phyloP scores from a whole-genome alignment of 495 filamentous ascomycete species.

The Talaromyces wortmannii region DNA sequence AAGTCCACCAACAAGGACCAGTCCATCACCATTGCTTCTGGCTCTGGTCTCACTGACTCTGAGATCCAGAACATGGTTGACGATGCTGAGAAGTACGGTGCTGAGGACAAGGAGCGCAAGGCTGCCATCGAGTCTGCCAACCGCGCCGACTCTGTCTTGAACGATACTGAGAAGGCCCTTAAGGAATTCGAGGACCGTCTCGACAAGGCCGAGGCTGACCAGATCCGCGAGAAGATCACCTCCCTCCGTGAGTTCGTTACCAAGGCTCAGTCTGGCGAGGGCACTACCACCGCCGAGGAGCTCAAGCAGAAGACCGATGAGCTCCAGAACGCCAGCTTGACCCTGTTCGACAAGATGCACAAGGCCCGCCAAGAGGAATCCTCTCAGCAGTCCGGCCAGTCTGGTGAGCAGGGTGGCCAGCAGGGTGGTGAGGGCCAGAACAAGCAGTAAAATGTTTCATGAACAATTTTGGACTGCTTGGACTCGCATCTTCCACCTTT shows the following conservation, averaged over 20 bases:
- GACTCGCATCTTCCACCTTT: neutral
- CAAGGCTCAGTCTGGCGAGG: slow-evolving; percentile 93
- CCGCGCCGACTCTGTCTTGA: slow-evolving; percentile 90
- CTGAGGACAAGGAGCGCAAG: slow-evolving; percentile 96
- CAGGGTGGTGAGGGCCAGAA: slow-evolving; percentile 64
- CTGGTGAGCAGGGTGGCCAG: slow-evolving; percentile 25
- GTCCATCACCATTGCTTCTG: slow-evolving; percentile 97
- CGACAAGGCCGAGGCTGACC: slow-evolving; percentile 91
- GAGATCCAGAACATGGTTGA: slow-evolving; percentile 97
- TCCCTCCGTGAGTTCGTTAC: slow-evolving; percentile 81
- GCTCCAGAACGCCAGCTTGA: slow-evolving; percentile 90
- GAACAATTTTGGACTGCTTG: slow-evolving; percentile 2
- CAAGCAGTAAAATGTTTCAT: slow-evolving; percentile 55
- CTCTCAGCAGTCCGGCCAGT: slow-evolving; percentile 37
- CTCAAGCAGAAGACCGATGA: slow-evolving; percentile 98
- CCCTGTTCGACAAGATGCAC: slow-evolving; percentile 99
- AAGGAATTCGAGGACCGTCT: slow-evolving; percentile 94
- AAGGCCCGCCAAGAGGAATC: slow-evolving; percentile 75
- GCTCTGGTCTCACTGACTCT: slow-evolving; percentile 89
- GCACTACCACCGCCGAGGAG: slow-evolving; percentile 73
- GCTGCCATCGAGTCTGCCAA: slow-evolving; percentile 89
- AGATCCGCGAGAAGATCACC: slow-evolving; percentile 90
- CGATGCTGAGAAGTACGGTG: slow-evolving; percentile 94
- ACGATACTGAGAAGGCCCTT: slow-evolving; percentile 97
- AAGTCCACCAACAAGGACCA: slow-evolving; percentile 99